Conservation (phyloP, 2,329 filamentous ascomycete genomes). For the Pseudocercospora musae region DNA sequence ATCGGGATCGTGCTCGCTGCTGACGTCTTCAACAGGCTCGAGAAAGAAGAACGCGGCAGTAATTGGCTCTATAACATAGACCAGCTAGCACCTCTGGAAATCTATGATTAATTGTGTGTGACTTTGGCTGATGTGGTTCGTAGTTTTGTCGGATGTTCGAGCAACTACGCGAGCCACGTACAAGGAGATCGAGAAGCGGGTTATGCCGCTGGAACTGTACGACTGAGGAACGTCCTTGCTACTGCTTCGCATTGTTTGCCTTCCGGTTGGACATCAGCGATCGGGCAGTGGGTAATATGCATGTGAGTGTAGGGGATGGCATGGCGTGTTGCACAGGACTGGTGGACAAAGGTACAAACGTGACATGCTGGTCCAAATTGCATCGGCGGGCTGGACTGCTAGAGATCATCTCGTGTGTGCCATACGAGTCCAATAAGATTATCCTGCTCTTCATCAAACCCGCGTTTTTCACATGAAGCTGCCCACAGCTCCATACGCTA, state of each 20-base stretch:
- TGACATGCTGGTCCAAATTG: not conserved
- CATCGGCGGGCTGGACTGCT: not conserved
- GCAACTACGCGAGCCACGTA: not conserved
- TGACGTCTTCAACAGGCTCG: conserved; percentile 54
- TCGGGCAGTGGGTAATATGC: too few species aligned
- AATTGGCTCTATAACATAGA: conserved; percentile 98
- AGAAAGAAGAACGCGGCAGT: conserved; percentile 83
- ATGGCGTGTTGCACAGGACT: not conserved
- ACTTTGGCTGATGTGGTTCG: not conserved
- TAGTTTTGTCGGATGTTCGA: not conserved
- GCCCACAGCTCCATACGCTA: not conserved
- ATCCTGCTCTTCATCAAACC: not conserved
- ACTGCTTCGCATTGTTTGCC: too few species aligned
- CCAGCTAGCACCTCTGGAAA: conserved; percentile 91
- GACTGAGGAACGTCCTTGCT: not conserved
- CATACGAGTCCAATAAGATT: too few species aligned
- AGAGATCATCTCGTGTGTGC: not conserved
- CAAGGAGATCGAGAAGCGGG: not conserved
- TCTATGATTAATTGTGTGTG: conserved; percentile 56
- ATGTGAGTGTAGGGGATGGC: not conserved
- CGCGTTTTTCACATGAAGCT: not conserved
- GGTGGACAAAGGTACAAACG: not conserved
- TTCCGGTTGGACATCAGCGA: not conserved
- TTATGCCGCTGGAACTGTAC: not conserved
- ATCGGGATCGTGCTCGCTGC: not conserved